Percentiles rank a stretch among this genome's conserved stretches.
Evolutionary conservation across 176 grass and related monocot genomes (phyloP).

Genomic region (Oryza nivara): DNA sequence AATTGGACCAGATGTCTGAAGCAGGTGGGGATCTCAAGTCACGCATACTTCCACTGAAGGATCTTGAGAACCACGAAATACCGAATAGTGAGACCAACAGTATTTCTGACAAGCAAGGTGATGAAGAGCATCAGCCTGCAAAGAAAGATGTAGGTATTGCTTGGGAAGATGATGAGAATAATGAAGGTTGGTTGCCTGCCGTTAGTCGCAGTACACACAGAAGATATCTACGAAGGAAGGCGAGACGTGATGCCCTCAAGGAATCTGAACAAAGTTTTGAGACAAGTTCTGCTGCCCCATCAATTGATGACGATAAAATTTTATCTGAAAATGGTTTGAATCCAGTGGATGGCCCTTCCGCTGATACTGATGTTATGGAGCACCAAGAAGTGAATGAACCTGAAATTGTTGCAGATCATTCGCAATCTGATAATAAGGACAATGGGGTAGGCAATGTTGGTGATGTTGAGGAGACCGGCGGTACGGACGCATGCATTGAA

Average conservation of each 20-base stretch:
- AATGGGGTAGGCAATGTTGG: neutral
- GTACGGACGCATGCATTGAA: constrained; percentile 49
- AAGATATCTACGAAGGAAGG: constrained; percentile 83
- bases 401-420: constrained; percentile 36
- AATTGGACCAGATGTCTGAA: constrained; percentile 72
- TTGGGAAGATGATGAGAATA: constrained; percentile 76
- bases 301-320: constrained; percentile 39
- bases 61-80: constrained; percentile 63
- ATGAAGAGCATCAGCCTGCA: constrained; percentile 21
- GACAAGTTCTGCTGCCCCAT: constrained; percentile 40
- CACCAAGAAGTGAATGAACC: constrained; percentile 39
- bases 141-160: constrained; percentile 57
- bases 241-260: constrained; percentile 66
- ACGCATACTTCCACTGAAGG: constrained; percentile 82
- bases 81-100: constrained; percentile 34
- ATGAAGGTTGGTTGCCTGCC: constrained; percentile 75
- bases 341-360: constrained; percentile 27
- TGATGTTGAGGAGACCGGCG: constrained; percentile 27
- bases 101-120: constrained; percentile 42
- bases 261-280: constrained; percentile 49
- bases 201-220: constrained; percentile 93
- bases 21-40: constrained; percentile 43
- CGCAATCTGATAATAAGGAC: constrained; percentile 17
- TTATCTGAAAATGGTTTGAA: constrained; percentile 30
- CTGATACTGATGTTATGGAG: constrained; percentile 25